Evolutionary conservation across 768 basidiomycete species (phyloP), one percentile per base, ranked within the genome.

Genomic region (Pisolithus albus): DNA sequence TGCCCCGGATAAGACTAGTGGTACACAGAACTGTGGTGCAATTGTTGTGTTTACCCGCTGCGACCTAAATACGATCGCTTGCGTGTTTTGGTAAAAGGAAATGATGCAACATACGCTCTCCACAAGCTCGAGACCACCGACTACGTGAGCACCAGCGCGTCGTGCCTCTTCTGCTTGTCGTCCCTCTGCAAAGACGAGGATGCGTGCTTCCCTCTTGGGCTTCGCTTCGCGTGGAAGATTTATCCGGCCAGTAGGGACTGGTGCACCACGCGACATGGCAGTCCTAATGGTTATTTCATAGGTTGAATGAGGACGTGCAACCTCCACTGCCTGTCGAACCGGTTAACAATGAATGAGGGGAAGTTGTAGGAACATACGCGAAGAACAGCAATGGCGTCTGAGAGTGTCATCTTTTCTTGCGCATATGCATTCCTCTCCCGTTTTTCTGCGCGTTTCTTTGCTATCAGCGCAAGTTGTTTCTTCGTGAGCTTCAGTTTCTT

Each of bases 161-260:
- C 78, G 84, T 0, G 96, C 96, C 24, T 88, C 83, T 18, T 90
- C 88, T 16, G 86, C 90, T 47, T 79, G 75, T 51, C 82, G 75
- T 5, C 91, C 91, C 59, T 92, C 89, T 4, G 93, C 93, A 61
- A 98, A 97, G 28, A 95, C 92, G n/a, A 96, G 77, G 49, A 98
- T 84, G 50, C 79, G 83, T 54, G 89, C 87, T 59, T 84, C 79
- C 32, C 74, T 62, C 59, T 80, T 82, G 24, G 80, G 67, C 61
- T 89, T 90, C 37, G 86, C 80, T 60, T 94, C 90, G 45, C 83
- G 74, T 0, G 93, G 92, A 45, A 97, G 78, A 58, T 79, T 84
- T 47, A 93, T 83, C 56, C 92, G 87, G 3, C 96, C 96, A 64
- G 91, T 89, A 8, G 95, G 88, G 16, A 95, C 83, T 24, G 88